phyloP scores from a whole-genome alignment of 192 early-diverging fungal species.

The Rhizophagus clarus region DNA sequence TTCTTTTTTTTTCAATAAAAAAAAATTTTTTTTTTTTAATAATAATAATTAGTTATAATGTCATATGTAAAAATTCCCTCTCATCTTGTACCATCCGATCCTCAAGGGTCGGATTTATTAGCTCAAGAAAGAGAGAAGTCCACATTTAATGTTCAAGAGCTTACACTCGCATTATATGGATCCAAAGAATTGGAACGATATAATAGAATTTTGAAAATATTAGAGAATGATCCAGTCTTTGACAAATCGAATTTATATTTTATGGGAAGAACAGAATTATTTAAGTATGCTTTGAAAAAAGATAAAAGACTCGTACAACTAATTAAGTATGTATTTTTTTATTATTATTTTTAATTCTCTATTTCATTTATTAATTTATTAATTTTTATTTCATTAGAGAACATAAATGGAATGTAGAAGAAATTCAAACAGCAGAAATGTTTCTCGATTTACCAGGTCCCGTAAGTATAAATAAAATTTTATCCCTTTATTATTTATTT shows the following conservation, averaged over 20 bases:
- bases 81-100: constrained; percentile 42
- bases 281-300: constrained; percentile 62
- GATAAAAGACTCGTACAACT: constrained; percentile 67
- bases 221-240: constrained; percentile 74
- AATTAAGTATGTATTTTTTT: constrained; percentile 42
- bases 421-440: constrained; percentile 51
- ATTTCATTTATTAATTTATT: constrained; percentile 16
- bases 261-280: constrained; percentile 68
- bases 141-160: constrained; percentile 63
- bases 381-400: constrained; percentile 38
- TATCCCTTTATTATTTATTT: background rate
- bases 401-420: constrained; percentile 59
- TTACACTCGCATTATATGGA: constrained; percentile 70
- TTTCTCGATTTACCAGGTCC: constrained; percentile 66
- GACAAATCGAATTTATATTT: constrained; percentile 71
- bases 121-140: constrained; percentile 68
- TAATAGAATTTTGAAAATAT: constrained; percentile 58
- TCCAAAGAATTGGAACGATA: constrained; percentile 60
- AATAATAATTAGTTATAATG: background rate
- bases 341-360: background rate
- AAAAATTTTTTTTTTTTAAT: too few species aligned
- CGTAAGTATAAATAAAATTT: constrained; percentile 33
- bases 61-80: constrained; percentile 27
- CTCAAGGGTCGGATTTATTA: constrained; percentile 54
- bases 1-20: background rate